Conservation (phyloP, 805 yeast species). For the Pichia rugopelliculosa region DNA sequence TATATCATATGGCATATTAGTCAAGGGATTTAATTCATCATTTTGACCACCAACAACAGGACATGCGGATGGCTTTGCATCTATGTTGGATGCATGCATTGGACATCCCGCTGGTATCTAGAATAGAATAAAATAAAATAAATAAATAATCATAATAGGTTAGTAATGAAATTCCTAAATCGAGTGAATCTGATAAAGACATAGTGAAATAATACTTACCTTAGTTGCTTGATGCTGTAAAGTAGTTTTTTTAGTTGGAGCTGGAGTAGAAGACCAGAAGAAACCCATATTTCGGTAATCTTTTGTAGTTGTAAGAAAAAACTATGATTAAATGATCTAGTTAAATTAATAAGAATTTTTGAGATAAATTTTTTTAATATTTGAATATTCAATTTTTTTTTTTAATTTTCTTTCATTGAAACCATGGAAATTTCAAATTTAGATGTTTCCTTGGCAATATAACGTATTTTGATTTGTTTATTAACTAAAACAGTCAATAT, state of each 20-base stretch:
- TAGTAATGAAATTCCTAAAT: neutral
- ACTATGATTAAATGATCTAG: too few relatives aligned
- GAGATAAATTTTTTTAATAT: too few relatives aligned
- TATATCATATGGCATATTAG: conserved; percentile 79
- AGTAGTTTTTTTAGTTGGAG: neutral
- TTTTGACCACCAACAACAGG: conserved; percentile 26
- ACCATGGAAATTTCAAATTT: too few relatives aligned
- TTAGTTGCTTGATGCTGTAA: neutral
- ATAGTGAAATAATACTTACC: neutral
- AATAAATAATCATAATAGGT: neutral
- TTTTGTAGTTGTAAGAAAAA: neutral
- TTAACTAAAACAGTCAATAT: neutral
- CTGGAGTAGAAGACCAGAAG: conserved; percentile 62
- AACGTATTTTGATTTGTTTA: neutral
- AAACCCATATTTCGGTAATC: conserved; percentile 50
- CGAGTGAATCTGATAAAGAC: too few relatives aligned
- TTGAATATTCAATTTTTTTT: too few relatives aligned
- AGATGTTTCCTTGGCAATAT: neutral
- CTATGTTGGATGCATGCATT: conserved; percentile 1
- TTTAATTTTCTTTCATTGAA: too few relatives aligned
- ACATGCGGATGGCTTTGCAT: conserved; percentile 13
- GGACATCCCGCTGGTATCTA: conserved; percentile 9
- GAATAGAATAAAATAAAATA: neutral
- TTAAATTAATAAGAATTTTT: too few relatives aligned
- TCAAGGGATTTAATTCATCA: conserved; percentile 63